These are phyloP conservation scores for Sergeia podlipaevii DNA, from an alignment of 208 protist species.

Conservation along the genomic window DNA sequence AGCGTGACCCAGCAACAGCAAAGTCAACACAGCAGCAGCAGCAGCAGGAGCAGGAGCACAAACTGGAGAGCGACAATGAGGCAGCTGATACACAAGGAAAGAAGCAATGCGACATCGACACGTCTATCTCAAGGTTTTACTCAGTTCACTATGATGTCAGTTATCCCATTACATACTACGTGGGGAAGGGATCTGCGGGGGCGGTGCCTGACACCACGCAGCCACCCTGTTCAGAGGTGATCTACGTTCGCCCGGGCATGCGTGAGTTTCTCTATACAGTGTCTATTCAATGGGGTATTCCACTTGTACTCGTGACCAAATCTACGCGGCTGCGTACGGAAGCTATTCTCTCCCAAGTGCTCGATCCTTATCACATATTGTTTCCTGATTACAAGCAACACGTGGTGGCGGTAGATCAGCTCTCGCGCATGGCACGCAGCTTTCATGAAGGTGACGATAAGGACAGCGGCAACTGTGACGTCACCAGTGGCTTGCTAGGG, in stretches of 20 bases:
- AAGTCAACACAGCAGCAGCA: not conserved
- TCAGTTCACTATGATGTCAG: slow-evolving; percentile 37
- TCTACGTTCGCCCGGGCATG: slow-evolving; percentile 65
- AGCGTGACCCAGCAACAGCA: no score
- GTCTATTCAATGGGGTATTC: slow-evolving; percentile 67
- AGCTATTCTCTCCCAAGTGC: slow-evolving; percentile 47
- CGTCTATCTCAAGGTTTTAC: not conserved
- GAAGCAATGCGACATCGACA: not conserved
- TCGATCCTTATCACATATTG: slow-evolving; percentile 57
- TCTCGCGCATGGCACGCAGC: slow-evolving; percentile 5
- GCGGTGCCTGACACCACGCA: not conserved
- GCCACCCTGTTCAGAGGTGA: slow-evolving; percentile 25
- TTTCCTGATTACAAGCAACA: slow-evolving; percentile 19
- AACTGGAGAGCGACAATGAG: not conserved
- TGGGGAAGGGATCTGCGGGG: not conserved
- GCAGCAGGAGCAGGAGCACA: not conserved
- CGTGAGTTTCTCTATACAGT: slow-evolving; percentile 45
- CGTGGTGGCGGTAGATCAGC: slow-evolving; percentile 24
- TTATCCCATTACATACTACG: slow-evolving; percentile 25
- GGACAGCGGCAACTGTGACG: not conserved
- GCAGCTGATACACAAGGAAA: not conserved
- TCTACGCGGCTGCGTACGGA: slow-evolving; percentile 49
- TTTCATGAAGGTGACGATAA: not conserved
- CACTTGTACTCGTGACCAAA: slow-evolving; percentile 72
- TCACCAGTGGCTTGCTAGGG: no score